Evolutionary conservation across 2,329 filamentous ascomycete genomes (phyloP).

Genomic region (Trichoderma sp.): DNA sequence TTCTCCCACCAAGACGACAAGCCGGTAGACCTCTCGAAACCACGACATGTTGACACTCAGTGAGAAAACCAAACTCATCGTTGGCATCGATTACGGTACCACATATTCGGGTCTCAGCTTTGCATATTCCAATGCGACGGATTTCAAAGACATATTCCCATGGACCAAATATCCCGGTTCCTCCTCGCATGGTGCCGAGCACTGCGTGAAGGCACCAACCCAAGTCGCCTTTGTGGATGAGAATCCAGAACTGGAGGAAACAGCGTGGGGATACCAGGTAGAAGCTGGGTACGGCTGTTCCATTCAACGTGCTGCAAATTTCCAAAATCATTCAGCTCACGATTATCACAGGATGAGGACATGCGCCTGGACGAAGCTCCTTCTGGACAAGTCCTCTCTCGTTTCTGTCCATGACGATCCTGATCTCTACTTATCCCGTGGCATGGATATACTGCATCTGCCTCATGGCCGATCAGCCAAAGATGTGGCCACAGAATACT

Average conservation of each 20-base stretch:
- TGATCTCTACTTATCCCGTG: not conserved
- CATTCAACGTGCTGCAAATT: too few species aligned
- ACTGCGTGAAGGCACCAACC: constrained; percentile 31
- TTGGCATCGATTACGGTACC: constrained; percentile 31
- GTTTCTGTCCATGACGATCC: constrained; percentile 22
- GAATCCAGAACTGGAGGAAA: constrained; percentile 26
- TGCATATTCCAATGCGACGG: constrained; percentile 29
- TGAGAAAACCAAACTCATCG: not conserved
- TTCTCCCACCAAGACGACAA: too few species aligned
- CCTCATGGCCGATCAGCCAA: constrained; percentile 26
- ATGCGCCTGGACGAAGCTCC: constrained; percentile 29
- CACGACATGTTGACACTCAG: not conserved
- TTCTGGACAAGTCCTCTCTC: constrained; percentile 27
- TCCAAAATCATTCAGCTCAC: too few species aligned
- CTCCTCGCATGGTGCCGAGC: constrained; percentile 28
- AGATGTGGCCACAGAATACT: constrained; percentile 26
- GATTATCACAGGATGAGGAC: constrained; percentile 15
- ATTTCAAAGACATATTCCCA: constrained; percentile 30
- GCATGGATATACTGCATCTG: constrained; percentile 25
- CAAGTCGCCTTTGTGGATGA: constrained; percentile 30
- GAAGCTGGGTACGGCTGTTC: constrained; percentile 16
- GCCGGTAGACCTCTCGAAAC: too few species aligned
- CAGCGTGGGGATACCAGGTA: constrained; percentile 29
- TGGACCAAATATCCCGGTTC: constrained; percentile 32
- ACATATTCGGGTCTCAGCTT: constrained; percentile 33